A percentile compares a stretch with the other conserved stretches of the same genome.
These are phyloP conservation scores for Candida maltosa DNA, from an alignment of 805 yeast species.

Conservation along the genomic window DNA sequence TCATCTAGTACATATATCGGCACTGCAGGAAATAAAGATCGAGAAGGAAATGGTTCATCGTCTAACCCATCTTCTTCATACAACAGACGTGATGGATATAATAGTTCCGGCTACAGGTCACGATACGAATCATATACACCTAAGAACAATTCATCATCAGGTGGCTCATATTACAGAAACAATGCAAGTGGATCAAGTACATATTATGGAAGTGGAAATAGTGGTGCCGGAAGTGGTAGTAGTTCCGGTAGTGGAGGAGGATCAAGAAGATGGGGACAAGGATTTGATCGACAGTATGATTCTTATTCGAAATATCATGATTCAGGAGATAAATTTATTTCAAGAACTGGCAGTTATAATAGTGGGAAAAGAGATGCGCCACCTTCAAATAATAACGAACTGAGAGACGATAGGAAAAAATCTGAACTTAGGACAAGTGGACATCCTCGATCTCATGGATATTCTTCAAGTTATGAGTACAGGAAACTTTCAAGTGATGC, in stretches of 20 bases:
- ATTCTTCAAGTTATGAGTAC: too few relatives aligned
- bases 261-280: conserved; percentile 11
- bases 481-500: too few relatives aligned
- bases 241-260: background rate
- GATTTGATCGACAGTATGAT: conserved; percentile 17
- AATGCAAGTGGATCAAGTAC: background rate
- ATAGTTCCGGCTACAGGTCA: conserved; percentile 6
- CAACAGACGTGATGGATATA: conserved; percentile 8
- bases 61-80: conserved; percentile 5
- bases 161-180: conserved; percentile 1
- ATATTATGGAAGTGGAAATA: conserved; percentile 5
- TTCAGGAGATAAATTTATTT: conserved; percentile 1
- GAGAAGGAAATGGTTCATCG: conserved; percentile 1
- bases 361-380: too few relatives aligned
- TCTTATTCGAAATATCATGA: conserved; percentile 13
- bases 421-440: too few relatives aligned
- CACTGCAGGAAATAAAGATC: background rate
- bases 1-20: conserved; percentile 1
- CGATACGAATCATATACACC: conserved; percentile 9
- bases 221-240: background rate
- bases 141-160: conserved; percentile 1
- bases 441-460: too few relatives aligned
- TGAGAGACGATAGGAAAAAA: background rate
- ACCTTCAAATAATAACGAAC: background rate
- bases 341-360: conserved; percentile 5